phyloP scores from a whole-genome alignment of 2,329 filamentous ascomycete species.

The Nemania sp. region DNA sequence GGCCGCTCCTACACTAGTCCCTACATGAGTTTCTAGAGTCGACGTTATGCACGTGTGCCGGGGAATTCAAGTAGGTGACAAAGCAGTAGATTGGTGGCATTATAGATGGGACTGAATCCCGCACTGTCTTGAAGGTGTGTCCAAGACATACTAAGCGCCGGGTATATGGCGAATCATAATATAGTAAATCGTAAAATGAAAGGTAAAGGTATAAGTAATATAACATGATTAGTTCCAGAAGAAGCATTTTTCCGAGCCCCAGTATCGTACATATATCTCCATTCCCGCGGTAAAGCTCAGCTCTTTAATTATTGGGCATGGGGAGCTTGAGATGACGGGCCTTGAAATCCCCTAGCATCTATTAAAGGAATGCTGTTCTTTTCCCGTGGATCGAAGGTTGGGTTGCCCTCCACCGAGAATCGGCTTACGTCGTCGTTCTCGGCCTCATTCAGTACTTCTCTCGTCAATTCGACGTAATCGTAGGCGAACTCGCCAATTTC shows the following conservation, averaged over 20 bases:
- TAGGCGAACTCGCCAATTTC: slow-evolving; percentile 96
- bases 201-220: no score
- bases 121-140: no score
- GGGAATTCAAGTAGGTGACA: no score
- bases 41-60: no score
- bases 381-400: slow-evolving; percentile 48
- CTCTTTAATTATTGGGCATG: slow-evolving; percentile 29
- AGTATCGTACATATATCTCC: slow-evolving; percentile 16
- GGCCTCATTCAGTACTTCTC: slow-evolving; percentile 52
- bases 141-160: no score
- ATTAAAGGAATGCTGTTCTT: slow-evolving; percentile 55
- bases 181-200: no score
- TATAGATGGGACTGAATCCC: no score
- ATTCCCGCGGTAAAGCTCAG: not conserved
- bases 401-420: slow-evolving; percentile 46
- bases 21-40: no score
- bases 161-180: no score
- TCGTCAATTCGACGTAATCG: slow-evolving; percentile 80
- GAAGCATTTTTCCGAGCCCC: slow-evolving; percentile 5
- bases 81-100: no score
- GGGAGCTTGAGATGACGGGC: slow-evolving; percentile 40
- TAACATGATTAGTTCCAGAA: not conserved
- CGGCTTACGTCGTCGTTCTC: slow-evolving; percentile 50
- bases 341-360: slow-evolving; percentile 47
- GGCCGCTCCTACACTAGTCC: no score